These are phyloP conservation scores for Deakozyma indianensis DNA, from an alignment of 805 yeast genomes.

Conservation along the genomic window DNA sequence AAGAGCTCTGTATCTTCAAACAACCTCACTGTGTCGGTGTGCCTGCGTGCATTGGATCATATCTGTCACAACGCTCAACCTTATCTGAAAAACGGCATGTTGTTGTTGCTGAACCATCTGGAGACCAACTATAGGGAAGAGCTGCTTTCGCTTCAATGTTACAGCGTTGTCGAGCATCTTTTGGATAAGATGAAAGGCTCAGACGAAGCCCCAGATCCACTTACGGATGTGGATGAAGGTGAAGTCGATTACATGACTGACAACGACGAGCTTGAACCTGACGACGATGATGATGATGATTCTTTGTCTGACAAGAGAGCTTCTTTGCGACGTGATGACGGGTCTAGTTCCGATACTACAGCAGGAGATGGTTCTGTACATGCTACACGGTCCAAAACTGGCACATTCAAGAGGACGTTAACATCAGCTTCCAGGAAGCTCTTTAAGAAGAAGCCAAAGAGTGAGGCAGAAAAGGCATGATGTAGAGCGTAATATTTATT, in stretches of 20 bases:
- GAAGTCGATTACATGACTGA: not conserved
- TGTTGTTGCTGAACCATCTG: not conserved
- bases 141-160: not conserved
- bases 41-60: not conserved
- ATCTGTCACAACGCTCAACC: not conserved
- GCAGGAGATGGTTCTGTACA: too few species aligned
- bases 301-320: too few species aligned
- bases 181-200: not conserved
- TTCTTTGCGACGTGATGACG: too few species aligned
- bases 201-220: not conserved
- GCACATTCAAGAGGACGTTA: not conserved
- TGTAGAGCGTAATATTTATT: not conserved
- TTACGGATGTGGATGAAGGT: not conserved
- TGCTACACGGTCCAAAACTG: not conserved
- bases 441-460: not conserved
- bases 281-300: too few species aligned
- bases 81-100: not conserved
- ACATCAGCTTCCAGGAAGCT: not conserved
- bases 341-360: too few species aligned
- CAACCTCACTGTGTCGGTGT: not conserved
- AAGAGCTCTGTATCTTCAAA: not conserved
- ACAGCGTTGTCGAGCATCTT: not conserved
- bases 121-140: not conserved
- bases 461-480: not conserved
- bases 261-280: not conserved